phyloP scores from a whole-genome alignment of 768 basidiomycete genomes.

The Auriscalpium orientale region DNA sequence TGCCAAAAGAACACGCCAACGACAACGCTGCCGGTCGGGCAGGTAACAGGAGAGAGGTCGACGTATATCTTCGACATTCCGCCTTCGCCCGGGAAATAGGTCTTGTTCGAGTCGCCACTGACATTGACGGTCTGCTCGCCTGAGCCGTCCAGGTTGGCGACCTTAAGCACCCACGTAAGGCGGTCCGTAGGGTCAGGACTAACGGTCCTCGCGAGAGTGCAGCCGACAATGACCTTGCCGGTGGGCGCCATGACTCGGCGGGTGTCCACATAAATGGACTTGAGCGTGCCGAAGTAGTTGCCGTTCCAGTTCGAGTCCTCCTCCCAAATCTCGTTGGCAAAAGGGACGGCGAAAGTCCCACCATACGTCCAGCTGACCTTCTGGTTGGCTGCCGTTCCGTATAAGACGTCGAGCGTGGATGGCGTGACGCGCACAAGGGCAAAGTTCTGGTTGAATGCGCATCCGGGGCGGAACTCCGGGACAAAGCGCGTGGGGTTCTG shows the following conservation, averaged over 20 bases:
- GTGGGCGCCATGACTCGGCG: background rate
- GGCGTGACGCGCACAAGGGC: background rate
- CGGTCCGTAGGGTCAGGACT: background rate
- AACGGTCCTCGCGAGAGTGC: background rate
- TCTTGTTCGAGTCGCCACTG: background rate
- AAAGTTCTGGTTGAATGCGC: background rate
- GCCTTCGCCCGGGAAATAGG: background rate
- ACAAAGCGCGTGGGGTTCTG: background rate
- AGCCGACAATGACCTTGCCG: background rate
- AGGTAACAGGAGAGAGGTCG: background rate
- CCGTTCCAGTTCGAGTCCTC: background rate
- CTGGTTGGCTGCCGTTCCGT: background rate
- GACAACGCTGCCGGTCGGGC: background rate
- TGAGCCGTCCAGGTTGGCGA: background rate
- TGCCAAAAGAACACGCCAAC: background rate
- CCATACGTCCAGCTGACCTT: background rate
- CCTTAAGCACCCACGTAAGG: background rate
- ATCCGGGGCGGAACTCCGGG: background rate
- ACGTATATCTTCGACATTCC: background rate
- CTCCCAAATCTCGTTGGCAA: background rate
- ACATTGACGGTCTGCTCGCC: background rate
- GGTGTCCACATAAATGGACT: background rate
- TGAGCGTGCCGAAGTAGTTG: background rate
- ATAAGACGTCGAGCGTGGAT: background rate
- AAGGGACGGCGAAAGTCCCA: background rate